Evolutionary conservation across 2,329 filamentous ascomycete genomes (phyloP), one percentile per base, ranked within the genome.

Genomic region (Fusarium pseudocircinatum): DNA sequence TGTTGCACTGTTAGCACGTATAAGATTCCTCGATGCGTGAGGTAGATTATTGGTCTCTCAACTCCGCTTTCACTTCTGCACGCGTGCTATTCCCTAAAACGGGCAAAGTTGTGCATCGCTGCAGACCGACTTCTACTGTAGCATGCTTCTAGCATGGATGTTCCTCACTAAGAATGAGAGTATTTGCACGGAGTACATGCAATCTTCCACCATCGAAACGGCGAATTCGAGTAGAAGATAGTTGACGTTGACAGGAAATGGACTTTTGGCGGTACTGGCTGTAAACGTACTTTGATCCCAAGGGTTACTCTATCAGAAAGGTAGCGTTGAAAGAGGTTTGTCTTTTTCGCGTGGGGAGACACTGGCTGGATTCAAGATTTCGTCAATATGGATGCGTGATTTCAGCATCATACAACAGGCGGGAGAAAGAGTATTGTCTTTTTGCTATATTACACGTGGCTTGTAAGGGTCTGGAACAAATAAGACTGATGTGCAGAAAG

Each of bases 71-170:
- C 46, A 37, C 37, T 34, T 44, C 32, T 15, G n/a, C 32, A 32
- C 58, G 16, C n/a, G 24, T n/a, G 4, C 37, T 14, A 24, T 52
- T 56, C 15, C 70, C 57, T 20, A 47, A 72, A 59, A 4, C 7
- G 11, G 70, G 70, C 46, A 72, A 70, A 59, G 53, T n/a, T 39
- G 20, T 34, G 10, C 70, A 71, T 32, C 22, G 30, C n/a, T 36
- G 15, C 16, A 53, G 50, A 30, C 52, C 40, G 26, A 58, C 44
- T 44, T 28, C 24, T 5, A 39, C 26, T n/a, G n/a, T n/a, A n/a
- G n/a, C n/a, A n/a, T n/a, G n/a, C n/a, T n/a, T n/a, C n/a, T n/a
- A n/a, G 11, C 18, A 22, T 28, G 43, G 26, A 16, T 28, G 15
- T 50, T 34, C 5, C 34, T 52, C 2, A 34, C n/a, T 52, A 8